Base-by-base conservation (phyloP, 2,329 filamentous ascomycete genomes). In the Cladophialophora immunda region DNA sequence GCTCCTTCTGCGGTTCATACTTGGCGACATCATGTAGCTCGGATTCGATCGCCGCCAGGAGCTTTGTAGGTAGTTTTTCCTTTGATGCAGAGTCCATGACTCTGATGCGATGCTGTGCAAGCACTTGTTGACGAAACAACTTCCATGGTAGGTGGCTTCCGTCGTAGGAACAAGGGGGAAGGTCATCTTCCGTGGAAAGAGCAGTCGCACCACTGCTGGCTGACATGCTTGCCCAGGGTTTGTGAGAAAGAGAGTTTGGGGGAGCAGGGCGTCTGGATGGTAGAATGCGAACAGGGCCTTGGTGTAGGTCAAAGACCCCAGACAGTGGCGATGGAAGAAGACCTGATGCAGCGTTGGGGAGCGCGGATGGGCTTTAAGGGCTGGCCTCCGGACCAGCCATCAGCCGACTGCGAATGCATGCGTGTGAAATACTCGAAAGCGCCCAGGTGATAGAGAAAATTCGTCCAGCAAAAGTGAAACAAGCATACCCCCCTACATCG, bases 81-180 rank as follows among this genome's bases (percentile, higher is more conserved):
- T 68, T 68, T 1, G 70, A 66, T 4, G 65, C 27, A 2, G 55
- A 54, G 27, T 72, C 70, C n/a, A 69, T 6, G 9, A 73, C 62
- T 19, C 65, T 62, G 58, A 73, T 71, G 32, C 70, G 68, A 61
- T 72, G 66, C n/a, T 70, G 64, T 6, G 57, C 67, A 13, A 73
- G 62, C 13, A 73, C 66, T 36, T 73, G 57, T 58, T 66, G 66
- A 22, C 70, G 70, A 52, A 70, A 73, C 34, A 55, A 45, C 61
- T 69, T 70, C 71, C 70, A 72, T 11, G 50, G 63, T 4, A 69
- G 65, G 52, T 73, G 70, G 38, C 67, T 70, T 22, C 70, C 67
- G 25, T 72, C 70, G 36, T 64, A 71, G 1, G 64, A 64, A 30
- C 65, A 67, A 13, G 65, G 65, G 8, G 69, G 70, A 25, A 70